Evolutionary conservation across 1,284 basidiomycete species (phyloP), one percentile per base, ranked within the genome.

Genomic region (Macrocystidia cucumis): DNA sequence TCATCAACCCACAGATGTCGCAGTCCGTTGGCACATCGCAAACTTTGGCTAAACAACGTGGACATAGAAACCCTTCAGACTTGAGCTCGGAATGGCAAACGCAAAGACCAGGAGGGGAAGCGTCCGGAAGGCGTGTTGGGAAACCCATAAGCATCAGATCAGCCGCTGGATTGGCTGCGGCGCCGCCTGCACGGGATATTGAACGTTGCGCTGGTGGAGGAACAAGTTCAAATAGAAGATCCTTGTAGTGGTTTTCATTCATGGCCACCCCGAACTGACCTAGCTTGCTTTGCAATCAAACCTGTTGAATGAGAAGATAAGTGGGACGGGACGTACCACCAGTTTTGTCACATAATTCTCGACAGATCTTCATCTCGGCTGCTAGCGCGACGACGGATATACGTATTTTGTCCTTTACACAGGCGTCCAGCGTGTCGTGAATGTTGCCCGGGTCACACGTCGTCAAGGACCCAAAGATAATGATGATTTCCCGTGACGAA

Each of bases 101-200:
- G 53, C 95, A 99, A 13, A 96, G 69, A 32, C 82, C 82, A 6
- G 85, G 79, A 12, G 84, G 79, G 0, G 88, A 83, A 0, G 84
- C 75, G 44, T 82, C 82, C 0, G 88, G 87, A n/a, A 96, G 65
- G 29, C 91, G 78, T 11, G 85, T 90, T 0, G 91, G 96, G 59
- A 99, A 99, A 3, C 95, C 95, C 92, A 99, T 98, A 69, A 96
- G 85, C 81, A 99, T 93, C 25, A 99, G 65, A 59, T 98, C 92
- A 0, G 88, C 85, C 0, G 78, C 75, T 9, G 78, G 76, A 35
- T 82, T 81, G 9, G 45, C 37, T 2, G 65, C 67, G 29, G 57
- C 55, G 1, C 65, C 69, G 3, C 57, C 63, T 3, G 69, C 54
- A n/a, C 74, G 72, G 3, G 74, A 49, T 4, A 77, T 57, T 1